These are phyloP conservation scores for Oenanthe sinensis DNA, from an alignment of 129 eudicot genomes.

Conservation along the genomic window DNA sequence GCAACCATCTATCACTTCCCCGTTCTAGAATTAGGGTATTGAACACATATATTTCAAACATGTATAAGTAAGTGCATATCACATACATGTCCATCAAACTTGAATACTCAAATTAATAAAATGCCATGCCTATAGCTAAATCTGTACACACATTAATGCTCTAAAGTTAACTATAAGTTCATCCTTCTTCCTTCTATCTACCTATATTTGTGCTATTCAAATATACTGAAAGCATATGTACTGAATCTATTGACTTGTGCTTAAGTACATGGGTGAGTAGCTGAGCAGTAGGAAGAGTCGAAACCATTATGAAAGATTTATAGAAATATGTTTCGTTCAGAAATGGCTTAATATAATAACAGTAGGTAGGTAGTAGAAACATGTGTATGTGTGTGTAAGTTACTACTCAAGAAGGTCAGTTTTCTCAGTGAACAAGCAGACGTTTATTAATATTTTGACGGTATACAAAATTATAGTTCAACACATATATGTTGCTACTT, in stretches of 20 bases:
- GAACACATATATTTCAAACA: not conserved
- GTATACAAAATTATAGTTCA: not conserved
- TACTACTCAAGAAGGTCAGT: not conserved
- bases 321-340: not conserved
- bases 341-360: not conserved
- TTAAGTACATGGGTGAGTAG: not conserved
- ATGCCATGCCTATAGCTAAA: not conserved
- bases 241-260: not conserved
- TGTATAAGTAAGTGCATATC: not conserved
- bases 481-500: not conserved
- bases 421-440: not conserved
- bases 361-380: not conserved
- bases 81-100: not conserved
- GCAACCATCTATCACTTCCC: not conserved
- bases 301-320: not conserved
- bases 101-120: not conserved
- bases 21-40: not conserved
- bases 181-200: not conserved
- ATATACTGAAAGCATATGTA: not conserved
- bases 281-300: not conserved
- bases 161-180: not conserved
- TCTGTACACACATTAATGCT: not conserved
- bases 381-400: not conserved
- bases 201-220: not conserved
- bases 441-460: not conserved